Conservation (phyloP, 2,329 filamentous ascomycete genomes). For the Cyanodermella asteris region DNA sequence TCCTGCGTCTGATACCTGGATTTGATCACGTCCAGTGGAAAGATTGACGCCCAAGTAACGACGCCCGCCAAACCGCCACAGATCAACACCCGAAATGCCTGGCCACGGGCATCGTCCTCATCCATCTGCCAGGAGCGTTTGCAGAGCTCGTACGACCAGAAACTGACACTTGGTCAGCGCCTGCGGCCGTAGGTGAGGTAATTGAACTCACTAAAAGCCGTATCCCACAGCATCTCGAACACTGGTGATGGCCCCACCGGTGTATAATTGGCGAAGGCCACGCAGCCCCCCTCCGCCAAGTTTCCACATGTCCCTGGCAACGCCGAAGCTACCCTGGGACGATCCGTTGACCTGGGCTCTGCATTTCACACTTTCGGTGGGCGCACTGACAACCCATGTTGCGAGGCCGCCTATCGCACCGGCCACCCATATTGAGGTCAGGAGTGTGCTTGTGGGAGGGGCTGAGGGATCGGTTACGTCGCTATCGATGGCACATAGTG, state of each 20-base stretch:
- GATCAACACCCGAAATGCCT: constrained; percentile 44
- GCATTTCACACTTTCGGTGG: constrained; percentile 81
- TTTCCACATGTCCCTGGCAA: constrained; percentile 39
- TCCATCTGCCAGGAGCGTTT: constrained; percentile 36
- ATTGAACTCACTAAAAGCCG: constrained; percentile 52
- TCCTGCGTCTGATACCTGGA: constrained; percentile 68
- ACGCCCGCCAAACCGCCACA: constrained; percentile 78
- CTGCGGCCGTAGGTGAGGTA: constrained; percentile 2
- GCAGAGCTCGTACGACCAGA: constrained; percentile 71
- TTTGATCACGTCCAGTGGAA: constrained; percentile 81
- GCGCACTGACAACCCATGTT: constrained; percentile 67
- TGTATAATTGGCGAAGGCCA: constrained; percentile 50
- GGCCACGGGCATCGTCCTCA: constrained; percentile 22
- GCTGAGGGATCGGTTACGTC: constrained; percentile 22
- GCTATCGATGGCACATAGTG: constrained; percentile 37
- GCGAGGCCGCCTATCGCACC: constrained; percentile 65
- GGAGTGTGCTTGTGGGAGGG: constrained; percentile 22
- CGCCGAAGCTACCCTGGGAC: constrained; percentile 31
- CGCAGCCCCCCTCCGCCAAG: no score
- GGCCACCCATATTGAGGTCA: constrained; percentile 53
- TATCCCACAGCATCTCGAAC: constrained; percentile 79
- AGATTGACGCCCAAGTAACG: constrained; percentile 73
- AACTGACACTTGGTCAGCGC: constrained; percentile 22
- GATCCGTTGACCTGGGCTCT: constrained; percentile 46
- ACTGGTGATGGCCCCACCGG: constrained; percentile 61